These are phyloP conservation scores for Plicaturopsis crispa DNA, from an alignment of 768 basidiomycete genomes.

Conservation along the genomic window DNA sequence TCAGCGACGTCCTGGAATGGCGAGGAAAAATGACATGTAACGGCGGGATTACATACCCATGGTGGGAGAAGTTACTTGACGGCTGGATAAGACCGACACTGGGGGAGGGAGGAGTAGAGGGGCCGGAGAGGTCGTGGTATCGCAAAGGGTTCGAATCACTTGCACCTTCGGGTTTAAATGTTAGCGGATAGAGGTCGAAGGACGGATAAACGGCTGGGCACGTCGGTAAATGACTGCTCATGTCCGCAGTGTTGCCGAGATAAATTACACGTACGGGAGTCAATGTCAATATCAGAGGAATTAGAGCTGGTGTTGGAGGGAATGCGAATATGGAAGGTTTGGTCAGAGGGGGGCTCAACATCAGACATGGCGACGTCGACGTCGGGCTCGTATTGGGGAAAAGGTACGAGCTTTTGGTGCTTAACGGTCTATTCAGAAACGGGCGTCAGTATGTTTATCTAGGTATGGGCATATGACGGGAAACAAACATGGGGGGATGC, in stretches of 20 bases:
- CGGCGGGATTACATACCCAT: constrained; percentile 46
- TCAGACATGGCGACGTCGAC: constrained; percentile 69
- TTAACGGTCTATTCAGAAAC: constrained; percentile 40
- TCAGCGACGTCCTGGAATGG: constrained; percentile 1
- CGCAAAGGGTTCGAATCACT: constrained; percentile 36
- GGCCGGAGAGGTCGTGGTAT: constrained; percentile 15
- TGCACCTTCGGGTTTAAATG: constrained; percentile 38
- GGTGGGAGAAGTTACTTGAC: constrained; percentile 49
- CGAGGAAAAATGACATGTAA: constrained; percentile 1
- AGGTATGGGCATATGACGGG: constrained; percentile 10
- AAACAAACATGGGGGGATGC: constrained; percentile 38
- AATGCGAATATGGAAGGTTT: constrained; percentile 52
- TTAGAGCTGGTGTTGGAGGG: constrained; percentile 60
- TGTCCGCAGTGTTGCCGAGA: not conserved
- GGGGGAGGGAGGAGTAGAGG: constrained; percentile 32
- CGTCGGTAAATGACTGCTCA: not conserved
- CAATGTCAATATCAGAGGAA: too few species aligned
- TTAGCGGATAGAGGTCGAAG: constrained; percentile 54
- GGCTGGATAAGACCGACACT: constrained; percentile 67
- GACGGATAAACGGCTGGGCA: constrained; percentile 42
- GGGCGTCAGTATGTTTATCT: constrained; percentile 15
- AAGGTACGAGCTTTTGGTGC: constrained; percentile 69
- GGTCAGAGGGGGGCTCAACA: constrained; percentile 44
- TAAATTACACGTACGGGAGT: constrained; percentile 36
- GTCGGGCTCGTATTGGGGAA: constrained; percentile 59